These are phyloP conservation scores for Oenanthe sinensis DNA, from an alignment of 129 eudicot genomes.

Conservation along the genomic window DNA sequence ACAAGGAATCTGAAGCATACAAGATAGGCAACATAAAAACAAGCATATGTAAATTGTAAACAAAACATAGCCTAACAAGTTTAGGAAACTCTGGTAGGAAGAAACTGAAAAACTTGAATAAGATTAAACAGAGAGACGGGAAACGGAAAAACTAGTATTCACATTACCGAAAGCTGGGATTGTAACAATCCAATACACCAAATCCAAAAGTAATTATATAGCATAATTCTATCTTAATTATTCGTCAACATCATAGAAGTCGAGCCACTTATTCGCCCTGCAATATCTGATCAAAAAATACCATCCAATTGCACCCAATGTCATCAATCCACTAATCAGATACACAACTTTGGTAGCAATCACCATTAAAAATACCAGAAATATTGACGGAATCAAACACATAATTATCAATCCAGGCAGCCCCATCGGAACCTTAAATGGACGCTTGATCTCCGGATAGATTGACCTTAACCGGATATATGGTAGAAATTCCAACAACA, in stretches of 20 bases:
- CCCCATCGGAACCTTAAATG: not conserved
- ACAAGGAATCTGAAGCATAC: no score
- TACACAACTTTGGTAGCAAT: not conserved
- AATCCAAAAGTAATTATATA: not conserved
- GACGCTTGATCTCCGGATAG: not conserved
- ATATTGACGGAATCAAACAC: not conserved
- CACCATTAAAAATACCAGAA: not conserved
- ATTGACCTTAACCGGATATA: not conserved
- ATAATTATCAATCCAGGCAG: not conserved
- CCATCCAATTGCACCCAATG: not conserved
- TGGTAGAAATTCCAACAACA: not conserved
- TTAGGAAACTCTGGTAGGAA: no score
- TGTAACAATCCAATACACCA: not conserved
- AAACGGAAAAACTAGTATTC: no score
- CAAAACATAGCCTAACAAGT: no score
- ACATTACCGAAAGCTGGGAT: not conserved
- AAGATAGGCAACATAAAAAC: no score
- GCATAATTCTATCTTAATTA: not conserved
- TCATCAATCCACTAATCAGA: not conserved
- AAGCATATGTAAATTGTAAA: no score
- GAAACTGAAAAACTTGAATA: no score
- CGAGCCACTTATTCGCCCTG: not conserved
- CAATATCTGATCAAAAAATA: not conserved
- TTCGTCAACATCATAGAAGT: not conserved
- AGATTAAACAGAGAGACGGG: no score